These are phyloP conservation scores for Tuber brumale DNA, from an alignment of 495 filamentous ascomycete genomes.

Conservation along the genomic window DNA sequence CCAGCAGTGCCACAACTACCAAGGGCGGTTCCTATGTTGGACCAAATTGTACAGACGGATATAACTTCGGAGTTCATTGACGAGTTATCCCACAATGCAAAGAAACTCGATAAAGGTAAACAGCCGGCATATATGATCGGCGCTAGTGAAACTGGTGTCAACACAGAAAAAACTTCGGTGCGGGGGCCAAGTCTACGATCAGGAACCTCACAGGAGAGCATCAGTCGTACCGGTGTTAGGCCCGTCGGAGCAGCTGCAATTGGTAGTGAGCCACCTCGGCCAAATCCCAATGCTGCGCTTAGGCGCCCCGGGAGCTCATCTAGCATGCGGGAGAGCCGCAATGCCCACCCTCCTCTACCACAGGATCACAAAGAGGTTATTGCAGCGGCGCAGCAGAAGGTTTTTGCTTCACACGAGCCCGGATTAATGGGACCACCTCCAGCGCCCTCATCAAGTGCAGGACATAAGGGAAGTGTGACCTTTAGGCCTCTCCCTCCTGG, in stretches of 20 bases:
- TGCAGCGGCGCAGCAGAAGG: conserved; percentile 57
- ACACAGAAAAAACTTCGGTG: conserved; percentile 17
- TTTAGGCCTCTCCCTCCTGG: conserved; percentile 66
- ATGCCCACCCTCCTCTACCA: conserved; percentile 67
- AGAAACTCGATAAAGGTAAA: conserved; percentile 29
- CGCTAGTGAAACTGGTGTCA: conserved; percentile 23
- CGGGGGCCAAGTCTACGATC: conserved; percentile 42
- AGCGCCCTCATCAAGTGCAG: conserved; percentile 73
- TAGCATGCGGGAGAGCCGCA: conserved; percentile 53
- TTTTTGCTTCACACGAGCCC: conserved; percentile 43
- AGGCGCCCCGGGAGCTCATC: conserved; percentile 63
- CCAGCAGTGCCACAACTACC: conserved; percentile 7
- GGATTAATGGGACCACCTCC: conserved; percentile 75
- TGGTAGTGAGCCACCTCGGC: conserved; percentile 9
- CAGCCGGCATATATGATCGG: conserved; percentile 24
- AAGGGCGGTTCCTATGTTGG: conserved; percentile 46
- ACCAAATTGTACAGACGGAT: conserved; percentile 68
- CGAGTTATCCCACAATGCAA: conserved; percentile 40
- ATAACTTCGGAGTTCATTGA: conserved; percentile 68
- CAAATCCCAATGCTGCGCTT: conserved; percentile 25
- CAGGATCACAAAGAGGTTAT: conserved; percentile 76
- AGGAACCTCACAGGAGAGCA: conserved; percentile 36
- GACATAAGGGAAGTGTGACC: conserved; percentile 41
- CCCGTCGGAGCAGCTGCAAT: not conserved
- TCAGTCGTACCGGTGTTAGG: conserved; percentile 22